phyloP scores from a whole-genome alignment of 2,329 filamentous ascomycete species.

The Arthrinium phaeospermum region DNA sequence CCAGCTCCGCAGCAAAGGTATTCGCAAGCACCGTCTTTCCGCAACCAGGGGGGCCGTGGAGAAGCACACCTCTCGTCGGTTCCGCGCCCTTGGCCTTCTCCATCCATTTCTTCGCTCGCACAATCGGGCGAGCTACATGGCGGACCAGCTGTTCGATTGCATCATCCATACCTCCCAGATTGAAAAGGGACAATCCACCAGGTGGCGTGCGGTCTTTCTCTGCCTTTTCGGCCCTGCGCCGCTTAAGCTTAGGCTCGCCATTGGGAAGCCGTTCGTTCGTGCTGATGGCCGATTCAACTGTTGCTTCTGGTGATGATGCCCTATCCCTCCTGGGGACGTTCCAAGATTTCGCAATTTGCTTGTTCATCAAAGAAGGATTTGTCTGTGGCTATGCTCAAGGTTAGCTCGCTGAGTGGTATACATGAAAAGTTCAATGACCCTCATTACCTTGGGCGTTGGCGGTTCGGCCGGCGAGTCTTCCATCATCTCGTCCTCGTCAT shows the following conservation, averaged over 20 bases:
- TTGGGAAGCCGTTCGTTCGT: constrained; percentile 61
- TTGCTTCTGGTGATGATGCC: constrained; percentile 27
- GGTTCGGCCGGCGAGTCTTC: constrained; percentile 34
- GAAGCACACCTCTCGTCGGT: constrained; percentile 74
- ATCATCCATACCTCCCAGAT: constrained; percentile 78
- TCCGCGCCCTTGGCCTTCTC: constrained; percentile 56
- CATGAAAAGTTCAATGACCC: constrained; percentile 26
- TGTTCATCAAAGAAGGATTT: constrained; percentile 45
- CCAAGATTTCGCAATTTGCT: constrained; percentile 49
- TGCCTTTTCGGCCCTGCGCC: constrained; percentile 59
- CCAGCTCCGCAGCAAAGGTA: constrained; percentile 76
- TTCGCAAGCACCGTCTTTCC: constrained; percentile 86
- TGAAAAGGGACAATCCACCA: constrained; percentile 69
- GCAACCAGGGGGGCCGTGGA: constrained; percentile 85
- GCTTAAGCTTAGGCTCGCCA: constrained; percentile 71
- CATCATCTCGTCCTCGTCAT: constrained; percentile 37
- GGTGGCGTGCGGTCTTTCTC: constrained; percentile 68
- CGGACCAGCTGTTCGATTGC: constrained; percentile 56
- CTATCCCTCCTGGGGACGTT: constrained; percentile 36
- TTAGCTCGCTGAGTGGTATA: not conserved
- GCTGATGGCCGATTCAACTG: constrained; percentile 34
- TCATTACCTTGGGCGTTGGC: constrained; percentile 31
- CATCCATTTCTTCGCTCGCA: not conserved
- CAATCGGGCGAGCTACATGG: constrained; percentile 50
- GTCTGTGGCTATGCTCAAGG: not conserved